A percentile compares a stretch with the other conserved stretches of the same genome.
Evolutionary conservation across 2,329 filamentous ascomycete genomes (phyloP).

Genomic region (Ophiostoma piceae): DNA sequence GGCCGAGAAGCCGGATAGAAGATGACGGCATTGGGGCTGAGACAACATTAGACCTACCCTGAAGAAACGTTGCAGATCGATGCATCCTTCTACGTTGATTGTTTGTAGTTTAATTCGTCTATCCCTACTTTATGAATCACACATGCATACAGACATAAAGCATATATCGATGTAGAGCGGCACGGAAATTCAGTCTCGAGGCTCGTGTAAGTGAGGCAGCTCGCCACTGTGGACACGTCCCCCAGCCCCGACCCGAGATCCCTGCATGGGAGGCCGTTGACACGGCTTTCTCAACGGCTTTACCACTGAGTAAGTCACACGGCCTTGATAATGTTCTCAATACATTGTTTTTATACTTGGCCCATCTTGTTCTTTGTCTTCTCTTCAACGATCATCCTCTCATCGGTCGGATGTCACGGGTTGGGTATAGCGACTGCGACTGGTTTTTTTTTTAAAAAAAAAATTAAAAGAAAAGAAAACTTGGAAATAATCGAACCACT

Average conservation of each 20-base stretch:
- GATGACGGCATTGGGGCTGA: not conserved
- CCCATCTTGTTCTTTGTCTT: conserved; percentile 6
- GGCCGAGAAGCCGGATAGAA: not conserved
- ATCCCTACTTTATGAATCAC: not conserved
- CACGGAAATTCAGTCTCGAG: not conserved
- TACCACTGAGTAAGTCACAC: not conserved
- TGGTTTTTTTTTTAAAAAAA: not conserved
- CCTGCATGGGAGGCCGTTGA: conserved; percentile 15
- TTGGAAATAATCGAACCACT: too few relatives aligned
- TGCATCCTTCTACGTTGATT: not conserved
- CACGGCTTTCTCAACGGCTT: not conserved
- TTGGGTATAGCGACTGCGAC: not conserved
- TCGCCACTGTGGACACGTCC: conserved; percentile 19
- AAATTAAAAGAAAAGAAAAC: not conserved
- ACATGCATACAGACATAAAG: not conserved
- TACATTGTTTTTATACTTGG: not conserved
- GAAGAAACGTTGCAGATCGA: not conserved
- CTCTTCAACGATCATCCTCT: not conserved
- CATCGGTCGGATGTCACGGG: not conserved
- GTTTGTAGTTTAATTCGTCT: not conserved
- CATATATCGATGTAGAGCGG: not conserved
- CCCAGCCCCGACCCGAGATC: not conserved
- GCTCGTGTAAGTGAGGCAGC: not conserved
- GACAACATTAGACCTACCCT: not conserved
- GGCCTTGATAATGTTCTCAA: not conserved